Base-by-base conservation (phyloP, 371 early-diverging fungal species). In the Mucor piriformis region DNA sequence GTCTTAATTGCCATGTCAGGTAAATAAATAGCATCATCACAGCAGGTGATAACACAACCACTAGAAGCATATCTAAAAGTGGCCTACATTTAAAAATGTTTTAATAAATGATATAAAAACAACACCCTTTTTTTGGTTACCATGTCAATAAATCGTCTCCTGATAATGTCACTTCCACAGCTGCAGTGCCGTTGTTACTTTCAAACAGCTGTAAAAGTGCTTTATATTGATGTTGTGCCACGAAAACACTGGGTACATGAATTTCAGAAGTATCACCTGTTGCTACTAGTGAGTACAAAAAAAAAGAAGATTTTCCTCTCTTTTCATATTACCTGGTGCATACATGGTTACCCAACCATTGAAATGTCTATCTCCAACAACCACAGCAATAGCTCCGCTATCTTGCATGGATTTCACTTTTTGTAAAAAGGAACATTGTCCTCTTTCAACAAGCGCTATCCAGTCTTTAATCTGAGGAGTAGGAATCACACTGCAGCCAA, bases 261-360 rank as follows among this genome's bases (percentile, higher is more conserved):
- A 92, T 80, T 67, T 90, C 90, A 3, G 87, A 84, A 15, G 90
- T 89, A 64, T 89, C 90, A 54, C 85, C 90, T 89, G 40, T 35
- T 44, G 37, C 10, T 7, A 21, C 43, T 34, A 34, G 70, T 37
- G 48, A 50, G 35, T 23, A 38, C n/a, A n/a, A n/a, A n/a, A n/a
- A n/a, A n/a, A n/a, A n/a, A n/a, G n/a, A n/a, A n/a, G n/a, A n/a
- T n/a, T n/a, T n/a, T 20, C 5, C 21, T 11, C 44, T 15, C 13
- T 40, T 15, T 33, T 23, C 12, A 16, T 37, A 13, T 74, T 81
- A 86, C 89, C 89, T 62, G 89, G 82, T 16, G 95, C 91, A 75
- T 92, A 96, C 96, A 96, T 96, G 55, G 94, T 95, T 54, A 95
- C 83, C 59, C 93, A 87, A 23, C 87, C 84, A 58, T 74, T 72